Evolutionary conservation across 305 asterid genomes (phyloP).

Genomic region (Galium porrigens): DNA sequence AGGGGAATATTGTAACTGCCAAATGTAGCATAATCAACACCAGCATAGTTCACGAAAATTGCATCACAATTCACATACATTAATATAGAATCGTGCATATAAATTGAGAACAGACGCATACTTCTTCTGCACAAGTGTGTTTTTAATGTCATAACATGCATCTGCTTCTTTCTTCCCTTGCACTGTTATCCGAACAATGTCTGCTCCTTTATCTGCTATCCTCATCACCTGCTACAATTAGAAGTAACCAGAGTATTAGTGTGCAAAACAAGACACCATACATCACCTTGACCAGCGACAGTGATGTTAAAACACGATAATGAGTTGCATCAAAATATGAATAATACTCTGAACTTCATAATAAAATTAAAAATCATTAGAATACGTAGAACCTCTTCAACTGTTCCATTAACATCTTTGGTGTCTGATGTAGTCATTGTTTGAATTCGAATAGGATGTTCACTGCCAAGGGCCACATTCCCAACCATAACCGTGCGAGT

Average conservation of each 20-base stretch:
- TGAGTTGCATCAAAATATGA: constrained; percentile 1
- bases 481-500: constrained; percentile 96
- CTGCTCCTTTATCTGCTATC: constrained; percentile 93
- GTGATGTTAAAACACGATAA: background rate
- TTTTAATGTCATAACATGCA: constrained; percentile 81
- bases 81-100: constrained; percentile 10
- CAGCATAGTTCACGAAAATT: constrained; percentile 10
- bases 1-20: constrained; percentile 94
- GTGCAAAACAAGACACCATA: background rate
- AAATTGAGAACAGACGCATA: constrained; percentile 19
- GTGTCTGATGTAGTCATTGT: constrained; percentile 98
- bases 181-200: constrained; percentile 86
- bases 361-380: background rate
- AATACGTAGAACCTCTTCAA: constrained; percentile 63
- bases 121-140: constrained; percentile 90
- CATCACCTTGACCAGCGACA: constrained; percentile 1
- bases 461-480: constrained; percentile 87
- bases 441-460: constrained; percentile 91
- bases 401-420: constrained; percentile 85
- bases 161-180: constrained; percentile 99
- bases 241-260: constrained; percentile 11
- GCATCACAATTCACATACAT: constrained; percentile 5
- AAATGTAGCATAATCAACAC: constrained; percentile 19
- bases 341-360: background rate
- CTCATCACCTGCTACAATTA: constrained; percentile 63